Conservation (phyloP, 371 early-diverging fungal genomes). For the Basidiobolus meristosporus region DNA sequence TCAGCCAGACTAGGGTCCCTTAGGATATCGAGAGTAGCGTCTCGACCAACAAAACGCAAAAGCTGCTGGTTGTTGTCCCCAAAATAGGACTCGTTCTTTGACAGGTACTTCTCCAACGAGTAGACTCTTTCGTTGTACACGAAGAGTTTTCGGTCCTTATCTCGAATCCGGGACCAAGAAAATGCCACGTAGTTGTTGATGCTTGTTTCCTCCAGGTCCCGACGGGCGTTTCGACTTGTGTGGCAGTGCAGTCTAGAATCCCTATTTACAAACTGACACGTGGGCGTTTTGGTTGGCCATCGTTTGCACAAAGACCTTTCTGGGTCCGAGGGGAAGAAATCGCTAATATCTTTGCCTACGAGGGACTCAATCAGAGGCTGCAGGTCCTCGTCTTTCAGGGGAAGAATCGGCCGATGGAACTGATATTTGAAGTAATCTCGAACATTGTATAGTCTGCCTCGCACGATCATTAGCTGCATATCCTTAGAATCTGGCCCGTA, state of each 20-base stretch:
- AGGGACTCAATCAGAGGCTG: slow-evolving; percentile 4
- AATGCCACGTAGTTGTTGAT: slow-evolving; percentile 5
- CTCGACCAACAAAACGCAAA: slow-evolving; percentile 8
- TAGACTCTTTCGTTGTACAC: slow-evolving; percentile 15
- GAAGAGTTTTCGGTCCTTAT: slow-evolving; percentile 5
- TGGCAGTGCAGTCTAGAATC: slow-evolving; percentile 8
- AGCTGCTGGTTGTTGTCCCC: slow-evolving; percentile 8
- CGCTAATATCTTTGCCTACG: slow-evolving; percentile 11
- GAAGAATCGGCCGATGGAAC: slow-evolving; percentile 8
- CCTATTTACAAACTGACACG: not conserved
- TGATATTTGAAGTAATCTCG: slow-evolving; percentile 8
- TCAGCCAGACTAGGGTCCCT: slow-evolving; percentile 5
- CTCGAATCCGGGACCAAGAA: slow-evolving; percentile 6
- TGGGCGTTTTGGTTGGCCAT: not conserved
- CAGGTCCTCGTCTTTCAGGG: slow-evolving; percentile 4
- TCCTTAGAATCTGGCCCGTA: slow-evolving; percentile 2
- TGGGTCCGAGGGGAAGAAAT: slow-evolving; percentile 8
- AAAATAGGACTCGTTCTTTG: slow-evolving; percentile 1
- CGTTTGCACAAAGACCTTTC: slow-evolving; percentile 3
- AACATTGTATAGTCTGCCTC: slow-evolving; percentile 13
- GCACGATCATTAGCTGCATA: slow-evolving; percentile 8
- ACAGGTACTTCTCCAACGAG: slow-evolving; percentile 11
- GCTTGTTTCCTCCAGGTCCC: not conserved
- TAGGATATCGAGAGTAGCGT: slow-evolving; percentile 12
- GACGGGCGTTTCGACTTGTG: slow-evolving; percentile 1